Conservation (phyloP, 2,329 filamentous ascomycete genomes). For the Calonectria crousiana region DNA sequence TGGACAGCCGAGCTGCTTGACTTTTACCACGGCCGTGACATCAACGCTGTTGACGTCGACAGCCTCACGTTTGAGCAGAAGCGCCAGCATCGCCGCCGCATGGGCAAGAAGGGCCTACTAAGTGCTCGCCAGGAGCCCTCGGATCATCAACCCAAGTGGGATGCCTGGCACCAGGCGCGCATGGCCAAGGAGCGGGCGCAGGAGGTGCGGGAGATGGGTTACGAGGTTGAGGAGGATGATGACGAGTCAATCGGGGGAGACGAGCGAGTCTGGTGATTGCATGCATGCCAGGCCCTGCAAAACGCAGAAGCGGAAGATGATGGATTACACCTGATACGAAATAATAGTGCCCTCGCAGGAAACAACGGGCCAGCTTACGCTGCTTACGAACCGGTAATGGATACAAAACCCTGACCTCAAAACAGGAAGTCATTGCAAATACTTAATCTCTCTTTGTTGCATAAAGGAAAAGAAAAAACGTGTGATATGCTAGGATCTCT, state of each 20-base stretch:
- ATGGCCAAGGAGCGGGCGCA: constrained; percentile 55
- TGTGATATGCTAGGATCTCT: background rate
- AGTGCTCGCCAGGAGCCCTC: constrained; percentile 51
- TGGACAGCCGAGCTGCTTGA: constrained; percentile 62
- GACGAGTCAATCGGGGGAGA: constrained; percentile 47
- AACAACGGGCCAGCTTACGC: constrained; percentile 6
- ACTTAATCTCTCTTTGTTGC: background rate
- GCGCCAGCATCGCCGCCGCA: constrained; percentile 62
- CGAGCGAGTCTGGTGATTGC: constrained; percentile 42
- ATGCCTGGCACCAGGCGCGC: constrained; percentile 58
- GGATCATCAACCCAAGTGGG: constrained; percentile 58
- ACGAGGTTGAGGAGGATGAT: constrained; percentile 49
- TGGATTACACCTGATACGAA: constrained; percentile 13
- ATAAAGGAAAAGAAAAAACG: background rate
- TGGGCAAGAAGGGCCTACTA: constrained; percentile 60
- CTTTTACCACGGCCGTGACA: constrained; percentile 57
- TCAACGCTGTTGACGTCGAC: constrained; percentile 57
- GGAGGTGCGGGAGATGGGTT: constrained; percentile 55
- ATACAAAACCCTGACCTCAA: background rate
- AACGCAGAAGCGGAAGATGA: background rate
- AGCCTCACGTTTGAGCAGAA: constrained; percentile 61
- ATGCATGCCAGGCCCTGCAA: background rate
- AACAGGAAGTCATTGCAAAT: constrained; percentile 1
- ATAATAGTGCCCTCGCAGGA: constrained; percentile 17
- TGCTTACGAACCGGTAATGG: constrained; percentile 19